Conservation (phyloP, 176 grass and related monocot species). For the Neostapfia colusana region DNA sequence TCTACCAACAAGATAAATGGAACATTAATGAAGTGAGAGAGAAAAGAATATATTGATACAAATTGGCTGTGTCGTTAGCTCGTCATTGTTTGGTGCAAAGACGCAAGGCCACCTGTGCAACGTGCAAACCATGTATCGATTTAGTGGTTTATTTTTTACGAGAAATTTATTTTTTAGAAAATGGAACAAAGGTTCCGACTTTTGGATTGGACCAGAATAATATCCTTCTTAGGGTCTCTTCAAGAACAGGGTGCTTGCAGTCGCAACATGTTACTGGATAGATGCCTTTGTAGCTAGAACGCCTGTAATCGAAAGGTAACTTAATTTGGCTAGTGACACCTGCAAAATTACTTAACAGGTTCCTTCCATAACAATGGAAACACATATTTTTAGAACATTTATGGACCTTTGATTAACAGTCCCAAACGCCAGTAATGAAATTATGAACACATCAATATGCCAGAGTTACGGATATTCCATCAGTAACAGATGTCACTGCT, state of each 20-base stretch:
- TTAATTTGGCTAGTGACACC: not conserved
- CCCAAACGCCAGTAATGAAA: no score
- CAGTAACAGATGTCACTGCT: no score
- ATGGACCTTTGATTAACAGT: no score
- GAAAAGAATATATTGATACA: constrained; percentile 11
- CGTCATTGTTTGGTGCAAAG: not conserved
- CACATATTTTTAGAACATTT: not conserved
- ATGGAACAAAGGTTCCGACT: constrained; percentile 1
- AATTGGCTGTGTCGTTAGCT: no score
- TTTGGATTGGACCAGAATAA: not conserved
- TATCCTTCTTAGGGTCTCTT: not conserved
- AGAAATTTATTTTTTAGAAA: no score
- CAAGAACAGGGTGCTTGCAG: not conserved
- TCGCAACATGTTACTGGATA: no score
- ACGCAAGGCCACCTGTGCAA: constrained; percentile 10
- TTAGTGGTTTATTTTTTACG: not conserved
- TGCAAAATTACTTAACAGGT: not conserved
- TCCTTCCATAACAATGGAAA: not conserved
- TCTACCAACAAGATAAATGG: not conserved
- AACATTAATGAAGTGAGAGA: not conserved
- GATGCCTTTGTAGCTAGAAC: not conserved
- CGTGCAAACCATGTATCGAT: constrained; percentile 8
- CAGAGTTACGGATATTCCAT: no score
- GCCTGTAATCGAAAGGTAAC: not conserved
- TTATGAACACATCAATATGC: no score